Base-by-base conservation (phyloP, 2,329 filamentous ascomycete species). In the Hysterium pulicare region DNA sequence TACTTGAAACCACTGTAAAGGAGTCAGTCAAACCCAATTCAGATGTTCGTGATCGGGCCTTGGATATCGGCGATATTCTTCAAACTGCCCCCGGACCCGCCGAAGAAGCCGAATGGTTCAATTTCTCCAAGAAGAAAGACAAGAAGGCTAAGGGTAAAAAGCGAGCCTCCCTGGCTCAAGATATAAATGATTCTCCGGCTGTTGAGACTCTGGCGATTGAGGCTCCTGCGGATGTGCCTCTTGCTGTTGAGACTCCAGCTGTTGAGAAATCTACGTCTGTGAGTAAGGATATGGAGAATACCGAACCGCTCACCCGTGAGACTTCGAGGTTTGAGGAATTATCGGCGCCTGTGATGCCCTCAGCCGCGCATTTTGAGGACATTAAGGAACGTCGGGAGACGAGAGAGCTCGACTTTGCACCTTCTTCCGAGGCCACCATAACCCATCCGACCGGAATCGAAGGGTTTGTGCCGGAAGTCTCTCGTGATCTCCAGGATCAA, bases 141-240 rank as follows among this genome's bases (percentile, higher is more conserved):
- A 59, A 57, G 44, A 53, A 53, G 44, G 49, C 44, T 40, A 64
- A 62, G 50, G 56, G 52, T 23, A 58, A 59, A 45, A 58, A 61
- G 34, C 50, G 46, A 41, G 43, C 47, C 42, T 51, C 49, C 13
- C 26, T 47, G 24, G 40, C 34, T 53, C 52, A 63, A 55, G 57
- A 66, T 46, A 51, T 58, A 57, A 45, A 54, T 44, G 55, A 61
- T 41, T 46, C 51, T 42, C 30, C 50, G 48, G 49, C 53, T 57
- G 47, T 53, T 36, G 50, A 56, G 49, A 54, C 56, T 58, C 62
- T 62, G 28, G 57, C 47, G 51, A 53, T 62, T 48, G 62, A 66
- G 53, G 50, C 51, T 57, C 50, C 54, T 34, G 44, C 44, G 46
- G 45, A 47, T 42, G 42, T 44, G 45, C 41, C 41, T 41, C 31